A percentile compares a stretch with the other conserved stretches of the same genome.
Evolutionary conservation across 768 basidiomycete genomes (phyloP).

Genomic region (Boletellus sp.): DNA sequence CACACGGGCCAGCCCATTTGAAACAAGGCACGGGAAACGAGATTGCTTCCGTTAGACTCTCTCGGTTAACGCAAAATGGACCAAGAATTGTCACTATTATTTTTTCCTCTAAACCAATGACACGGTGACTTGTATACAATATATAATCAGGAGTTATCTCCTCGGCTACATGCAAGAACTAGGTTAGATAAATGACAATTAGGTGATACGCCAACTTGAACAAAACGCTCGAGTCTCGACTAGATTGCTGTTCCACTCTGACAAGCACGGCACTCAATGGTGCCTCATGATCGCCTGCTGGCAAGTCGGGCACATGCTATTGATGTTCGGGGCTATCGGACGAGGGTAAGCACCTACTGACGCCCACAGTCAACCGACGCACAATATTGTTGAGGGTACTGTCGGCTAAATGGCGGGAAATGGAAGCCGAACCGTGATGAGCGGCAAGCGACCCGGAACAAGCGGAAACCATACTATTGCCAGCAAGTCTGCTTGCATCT

Average conservation of each 20-base stretch:
- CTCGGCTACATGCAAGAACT: conserved; percentile 30
- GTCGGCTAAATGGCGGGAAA: conserved; percentile 31
- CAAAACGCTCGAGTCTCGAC: conserved; percentile 4
- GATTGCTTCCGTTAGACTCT: conserved; percentile 31
- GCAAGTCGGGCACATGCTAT: conserved; percentile 41
- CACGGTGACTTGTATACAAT: conserved; percentile 14
- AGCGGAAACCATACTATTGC: conserved; percentile 41
- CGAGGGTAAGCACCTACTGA: background rate
- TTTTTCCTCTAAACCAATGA: conserved; percentile 4
- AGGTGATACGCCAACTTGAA: conserved; percentile 15
- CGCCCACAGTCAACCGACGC: conserved; percentile 10
- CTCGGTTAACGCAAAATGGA: conserved; percentile 6
- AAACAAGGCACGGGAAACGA: conserved; percentile 14
- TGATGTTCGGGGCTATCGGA: conserved; percentile 39
- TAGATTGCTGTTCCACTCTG: conserved; percentile 9
- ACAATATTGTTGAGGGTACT: conserved; percentile 48
- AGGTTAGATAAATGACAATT: conserved; percentile 21
- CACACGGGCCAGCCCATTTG: conserved; percentile 3
- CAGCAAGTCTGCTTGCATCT: conserved; percentile 43
- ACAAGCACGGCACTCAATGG: conserved; percentile 14
- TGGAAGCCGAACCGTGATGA: conserved; percentile 1
- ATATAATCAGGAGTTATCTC: conserved; percentile 15
- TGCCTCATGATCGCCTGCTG: conserved; percentile 25
- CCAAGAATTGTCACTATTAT: conserved; percentile 8
- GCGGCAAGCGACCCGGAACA: conserved; percentile 9